Evolutionary conservation across 495 filamentous ascomycete species (phyloP).

Genomic region (Sphaerosporella brunnea): DNA sequence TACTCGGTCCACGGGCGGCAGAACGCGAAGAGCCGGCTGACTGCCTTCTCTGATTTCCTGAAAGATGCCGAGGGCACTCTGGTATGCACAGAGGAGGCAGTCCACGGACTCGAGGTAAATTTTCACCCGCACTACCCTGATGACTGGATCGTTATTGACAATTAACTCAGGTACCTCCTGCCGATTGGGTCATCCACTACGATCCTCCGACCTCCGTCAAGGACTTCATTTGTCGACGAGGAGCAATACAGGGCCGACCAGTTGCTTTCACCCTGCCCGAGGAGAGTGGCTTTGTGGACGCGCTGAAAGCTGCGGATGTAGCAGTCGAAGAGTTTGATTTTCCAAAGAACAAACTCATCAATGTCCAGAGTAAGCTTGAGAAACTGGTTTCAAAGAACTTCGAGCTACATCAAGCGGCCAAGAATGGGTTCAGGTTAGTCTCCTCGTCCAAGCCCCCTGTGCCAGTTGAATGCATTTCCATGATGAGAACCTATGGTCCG

Average conservation of each 20-base stretch:
- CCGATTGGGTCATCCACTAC: constrained; percentile 24
- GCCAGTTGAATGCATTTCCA: constrained; percentile 1
- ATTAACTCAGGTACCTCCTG: constrained; percentile 10
- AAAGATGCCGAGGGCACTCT: constrained; percentile 15
- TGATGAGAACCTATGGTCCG: constrained; percentile 34
- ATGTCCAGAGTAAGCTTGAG: constrained; percentile 15
- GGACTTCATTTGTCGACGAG: not conserved
- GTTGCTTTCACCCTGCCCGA: constrained; percentile 16
- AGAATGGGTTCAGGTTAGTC: constrained; percentile 25
- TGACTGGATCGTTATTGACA: constrained; percentile 3
- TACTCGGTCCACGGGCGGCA: constrained; percentile 17
- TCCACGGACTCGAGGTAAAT: constrained; percentile 17
- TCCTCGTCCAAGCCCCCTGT: not conserved
- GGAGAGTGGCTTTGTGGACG: constrained; percentile 13
- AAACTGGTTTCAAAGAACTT: constrained; percentile 22
- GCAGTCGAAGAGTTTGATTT: constrained; percentile 23
- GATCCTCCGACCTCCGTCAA: constrained; percentile 13
- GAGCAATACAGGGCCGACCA: constrained; percentile 9
- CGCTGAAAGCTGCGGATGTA: constrained; percentile 12
- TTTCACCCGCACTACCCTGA: not conserved
- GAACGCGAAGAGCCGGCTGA: constrained; percentile 10
- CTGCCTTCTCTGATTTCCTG: constrained; percentile 13
- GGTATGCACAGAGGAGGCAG: constrained; percentile 17
- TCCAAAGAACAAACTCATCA: constrained; percentile 17
- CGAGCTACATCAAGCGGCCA: constrained; percentile 15